phyloP scores from a whole-genome alignment of 2,329 filamentous ascomycete species.

The Apiospora malaysiana region DNA sequence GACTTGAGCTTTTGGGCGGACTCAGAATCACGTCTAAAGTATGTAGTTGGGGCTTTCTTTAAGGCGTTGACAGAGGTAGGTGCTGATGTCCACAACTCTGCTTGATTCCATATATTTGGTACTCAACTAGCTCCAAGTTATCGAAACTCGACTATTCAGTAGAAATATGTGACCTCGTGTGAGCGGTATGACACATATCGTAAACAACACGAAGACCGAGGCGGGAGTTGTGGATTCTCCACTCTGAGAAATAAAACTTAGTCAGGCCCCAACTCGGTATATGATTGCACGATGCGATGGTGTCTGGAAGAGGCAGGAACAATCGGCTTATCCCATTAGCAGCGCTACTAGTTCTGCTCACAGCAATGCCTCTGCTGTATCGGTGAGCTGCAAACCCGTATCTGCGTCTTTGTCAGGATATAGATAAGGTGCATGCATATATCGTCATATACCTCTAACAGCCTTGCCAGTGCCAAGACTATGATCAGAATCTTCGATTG shows the following conservation, averaged over 20 bases:
- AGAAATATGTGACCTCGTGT: neutral
- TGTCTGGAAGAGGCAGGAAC: neutral
- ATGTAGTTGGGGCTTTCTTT: neutral
- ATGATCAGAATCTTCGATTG: constrained; percentile 76
- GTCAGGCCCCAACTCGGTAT: neutral
- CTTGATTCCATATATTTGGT: neutral
- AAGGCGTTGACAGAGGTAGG: no score
- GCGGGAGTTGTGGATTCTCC: neutral
- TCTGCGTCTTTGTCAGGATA: neutral
- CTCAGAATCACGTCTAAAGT: neutral
- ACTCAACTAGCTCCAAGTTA: neutral
- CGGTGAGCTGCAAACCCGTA: no score
- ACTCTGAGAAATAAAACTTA: neutral
- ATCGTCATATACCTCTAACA: constrained; percentile 26
- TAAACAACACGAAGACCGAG: neutral
- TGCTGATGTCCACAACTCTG: neutral
- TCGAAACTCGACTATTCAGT: no score
- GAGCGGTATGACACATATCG: neutral
- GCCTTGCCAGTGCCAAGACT: constrained; percentile 84
- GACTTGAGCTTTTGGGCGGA: neutral
- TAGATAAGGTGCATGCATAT: no score
- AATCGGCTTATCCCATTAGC: neutral
- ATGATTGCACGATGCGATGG: neutral
- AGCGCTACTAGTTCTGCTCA: neutral
- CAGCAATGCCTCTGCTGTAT: neutral